These are phyloP conservation scores for Claviceps sp. DNA, from an alignment of 2,329 filamentous ascomycete genomes.

Conservation along the genomic window DNA sequence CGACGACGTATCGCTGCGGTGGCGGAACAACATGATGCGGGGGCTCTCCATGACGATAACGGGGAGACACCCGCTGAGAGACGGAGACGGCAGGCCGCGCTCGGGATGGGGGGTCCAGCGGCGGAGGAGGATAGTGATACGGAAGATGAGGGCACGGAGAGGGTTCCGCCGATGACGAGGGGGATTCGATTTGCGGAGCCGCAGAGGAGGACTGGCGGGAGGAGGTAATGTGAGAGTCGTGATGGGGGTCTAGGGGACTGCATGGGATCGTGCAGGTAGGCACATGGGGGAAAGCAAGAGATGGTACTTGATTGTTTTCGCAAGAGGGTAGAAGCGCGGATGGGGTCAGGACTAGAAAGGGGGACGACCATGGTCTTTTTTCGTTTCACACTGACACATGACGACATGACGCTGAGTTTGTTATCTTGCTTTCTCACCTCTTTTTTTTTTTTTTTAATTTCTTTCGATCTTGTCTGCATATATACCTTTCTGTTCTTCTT, in stretches of 20 bases:
- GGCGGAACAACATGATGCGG: constrained; percentile 24
- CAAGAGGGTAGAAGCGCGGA: no score
- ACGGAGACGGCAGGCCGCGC: constrained; percentile 57
- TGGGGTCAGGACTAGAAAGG: no score
- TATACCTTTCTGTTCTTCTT: not conserved
- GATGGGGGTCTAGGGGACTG: not conserved
- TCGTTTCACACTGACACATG: not conserved
- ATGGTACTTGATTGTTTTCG: no score
- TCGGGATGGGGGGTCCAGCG: constrained; percentile 41
- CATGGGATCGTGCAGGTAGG: no score
- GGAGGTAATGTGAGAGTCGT: not conserved
- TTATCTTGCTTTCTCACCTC: not conserved
- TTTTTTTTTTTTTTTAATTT: not conserved
- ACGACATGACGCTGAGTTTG: not conserved
- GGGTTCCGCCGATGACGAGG: constrained; percentile 37
- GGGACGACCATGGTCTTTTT: not conserved
- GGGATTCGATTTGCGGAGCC: constrained; percentile 50
- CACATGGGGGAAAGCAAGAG: no score
- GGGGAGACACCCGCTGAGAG: constrained; percentile 64
- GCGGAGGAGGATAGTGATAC: constrained; percentile 37
- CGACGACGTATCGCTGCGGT: constrained; percentile 47
- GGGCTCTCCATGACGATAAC: constrained; percentile 15
- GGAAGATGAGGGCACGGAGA: constrained; percentile 40
- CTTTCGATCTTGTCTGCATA: not conserved
- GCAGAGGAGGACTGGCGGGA: constrained; percentile 5